Percentiles rank a stretch among this genome's conserved stretches.
phyloP scores from a whole-genome alignment of 179 eudicot species.

The Amaranthus tricolor region DNA sequence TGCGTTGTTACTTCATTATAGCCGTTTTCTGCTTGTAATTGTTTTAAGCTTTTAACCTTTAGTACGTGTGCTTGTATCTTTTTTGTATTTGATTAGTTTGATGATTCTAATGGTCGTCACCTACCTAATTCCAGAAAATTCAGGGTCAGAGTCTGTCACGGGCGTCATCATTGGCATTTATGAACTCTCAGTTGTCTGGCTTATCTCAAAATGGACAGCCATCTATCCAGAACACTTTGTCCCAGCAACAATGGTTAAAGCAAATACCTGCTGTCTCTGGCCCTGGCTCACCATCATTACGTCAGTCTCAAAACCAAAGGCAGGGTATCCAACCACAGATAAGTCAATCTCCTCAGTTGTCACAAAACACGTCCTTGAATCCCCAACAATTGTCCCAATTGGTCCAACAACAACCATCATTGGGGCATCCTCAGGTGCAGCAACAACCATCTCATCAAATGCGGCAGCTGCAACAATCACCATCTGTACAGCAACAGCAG shows the following conservation, averaged over 20 bases:
- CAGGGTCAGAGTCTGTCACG: slow-evolving; percentile 64
- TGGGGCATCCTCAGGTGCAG: slow-evolving; percentile 47
- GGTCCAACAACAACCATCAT: slow-evolving; percentile 51
- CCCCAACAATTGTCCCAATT: slow-evolving; percentile 73
- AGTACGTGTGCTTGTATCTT: neutral
- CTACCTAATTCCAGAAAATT: slow-evolving; percentile 37
- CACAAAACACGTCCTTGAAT: slow-evolving; percentile 58
- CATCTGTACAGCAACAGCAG: slow-evolving; percentile 29
- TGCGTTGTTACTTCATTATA: neutral
- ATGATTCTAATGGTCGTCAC: slow-evolving; percentile 1
- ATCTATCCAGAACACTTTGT: slow-evolving; percentile 51
- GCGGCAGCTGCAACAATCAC: slow-evolving; percentile 32
- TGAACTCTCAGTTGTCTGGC: slow-evolving; percentile 63
- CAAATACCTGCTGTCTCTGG: slow-evolving; percentile 68
- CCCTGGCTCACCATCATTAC: slow-evolving; percentile 66
- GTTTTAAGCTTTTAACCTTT: neutral
- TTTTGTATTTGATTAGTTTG: neutral
- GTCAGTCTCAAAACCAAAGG: slow-evolving; percentile 61
- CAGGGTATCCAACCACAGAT: slow-evolving; percentile 60
- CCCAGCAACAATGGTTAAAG: slow-evolving; percentile 85
- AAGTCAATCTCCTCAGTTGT: slow-evolving; percentile 62
- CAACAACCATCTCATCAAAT: slow-evolving; percentile 43
- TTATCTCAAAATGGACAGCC: slow-evolving; percentile 78
- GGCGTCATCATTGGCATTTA: slow-evolving; percentile 55
- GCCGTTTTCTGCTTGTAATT: neutral